Percentiles rank a stretch among this genome's conserved stretches.
Conservation (phyloP, 306 rosid genomes). For the Acacia confusa region DNA sequence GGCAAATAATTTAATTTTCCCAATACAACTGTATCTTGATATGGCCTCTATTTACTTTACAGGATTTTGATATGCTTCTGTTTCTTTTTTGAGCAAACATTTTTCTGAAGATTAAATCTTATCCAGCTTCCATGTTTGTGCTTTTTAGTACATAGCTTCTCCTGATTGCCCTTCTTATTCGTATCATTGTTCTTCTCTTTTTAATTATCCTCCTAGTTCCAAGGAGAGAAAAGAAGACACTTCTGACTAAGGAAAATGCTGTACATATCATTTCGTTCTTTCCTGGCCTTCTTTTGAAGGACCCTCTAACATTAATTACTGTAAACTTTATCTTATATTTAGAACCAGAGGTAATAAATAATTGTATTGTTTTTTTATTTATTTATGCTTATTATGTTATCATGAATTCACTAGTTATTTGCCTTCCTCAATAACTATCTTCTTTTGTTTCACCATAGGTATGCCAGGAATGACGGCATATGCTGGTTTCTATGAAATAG, state of each 20-base stretch:
- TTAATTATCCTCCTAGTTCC: neutral
- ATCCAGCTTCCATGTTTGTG: neutral
- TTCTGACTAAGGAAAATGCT: neutral
- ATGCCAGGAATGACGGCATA: constrained; percentile 39
- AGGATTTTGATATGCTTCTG: neutral
- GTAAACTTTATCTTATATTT: no score
- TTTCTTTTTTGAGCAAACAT: neutral
- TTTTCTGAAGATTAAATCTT: neutral
- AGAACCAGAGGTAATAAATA: no score
- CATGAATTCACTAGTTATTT: neutral
- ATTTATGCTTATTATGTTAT: neutral
- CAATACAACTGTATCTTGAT: neutral
- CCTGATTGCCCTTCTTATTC: neutral
- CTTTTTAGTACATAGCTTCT: neutral
- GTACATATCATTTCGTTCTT: neutral
- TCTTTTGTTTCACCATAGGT: neutral
- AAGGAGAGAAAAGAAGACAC: neutral
- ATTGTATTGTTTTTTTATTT: neutral
- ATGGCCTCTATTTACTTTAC: neutral
- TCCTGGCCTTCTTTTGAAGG: neutral
- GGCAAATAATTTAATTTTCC: neutral
- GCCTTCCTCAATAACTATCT: neutral
- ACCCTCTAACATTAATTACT: neutral
- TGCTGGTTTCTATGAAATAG: constrained; percentile 16
- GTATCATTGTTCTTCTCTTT: neutral